phyloP scores from a whole-genome alignment of 805 yeast genomes.

The Candida xyloterini region DNA sequence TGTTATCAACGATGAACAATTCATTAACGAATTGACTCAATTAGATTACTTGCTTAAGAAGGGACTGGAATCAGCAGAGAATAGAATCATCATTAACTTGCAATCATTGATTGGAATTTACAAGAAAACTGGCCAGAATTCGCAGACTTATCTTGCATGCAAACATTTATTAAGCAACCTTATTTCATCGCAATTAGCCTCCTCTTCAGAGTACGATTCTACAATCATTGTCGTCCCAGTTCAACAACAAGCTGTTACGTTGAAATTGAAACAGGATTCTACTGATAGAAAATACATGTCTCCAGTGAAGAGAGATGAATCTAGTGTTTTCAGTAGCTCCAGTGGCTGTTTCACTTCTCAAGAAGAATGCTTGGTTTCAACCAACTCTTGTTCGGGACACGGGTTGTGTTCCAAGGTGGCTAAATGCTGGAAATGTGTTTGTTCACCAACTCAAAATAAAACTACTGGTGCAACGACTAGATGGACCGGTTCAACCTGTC shows the following conservation, averaged over 20 bases:
- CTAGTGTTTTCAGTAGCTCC: constrained; percentile 12
- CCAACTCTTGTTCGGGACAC: constrained; percentile 51
- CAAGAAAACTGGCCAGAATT: constrained; percentile 41
- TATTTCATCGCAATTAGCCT: constrained; percentile 21
- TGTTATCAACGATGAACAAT: constrained; percentile 43
- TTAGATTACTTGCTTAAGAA: constrained; percentile 38
- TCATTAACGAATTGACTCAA: constrained; percentile 48
- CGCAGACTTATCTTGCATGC: constrained; percentile 41
- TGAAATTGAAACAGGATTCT: constrained; percentile 15
- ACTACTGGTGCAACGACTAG: constrained; percentile 43
- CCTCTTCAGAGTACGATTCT: constrained; percentile 18
- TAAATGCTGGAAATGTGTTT: constrained; percentile 49
- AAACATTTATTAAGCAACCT: constrained; percentile 34
- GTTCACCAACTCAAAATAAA: constrained; percentile 43
- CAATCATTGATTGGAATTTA: constrained; percentile 42
- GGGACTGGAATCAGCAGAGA: constrained; percentile 19
- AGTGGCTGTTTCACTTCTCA: constrained; percentile 39
- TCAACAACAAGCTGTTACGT: constrained; percentile 23
- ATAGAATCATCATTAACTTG: constrained; percentile 37
- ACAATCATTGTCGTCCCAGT: constrained; percentile 35
- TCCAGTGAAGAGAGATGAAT: constrained; percentile 25
- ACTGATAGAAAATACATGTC: constrained; percentile 2
- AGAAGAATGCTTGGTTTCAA: constrained; percentile 45
- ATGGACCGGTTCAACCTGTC: constrained; percentile 61
- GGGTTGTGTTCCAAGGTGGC: constrained; percentile 46